Evolutionary conservation across 2,329 filamentous ascomycete genomes (phyloP).

Genomic region (Dactylellina parvicollis): DNA sequence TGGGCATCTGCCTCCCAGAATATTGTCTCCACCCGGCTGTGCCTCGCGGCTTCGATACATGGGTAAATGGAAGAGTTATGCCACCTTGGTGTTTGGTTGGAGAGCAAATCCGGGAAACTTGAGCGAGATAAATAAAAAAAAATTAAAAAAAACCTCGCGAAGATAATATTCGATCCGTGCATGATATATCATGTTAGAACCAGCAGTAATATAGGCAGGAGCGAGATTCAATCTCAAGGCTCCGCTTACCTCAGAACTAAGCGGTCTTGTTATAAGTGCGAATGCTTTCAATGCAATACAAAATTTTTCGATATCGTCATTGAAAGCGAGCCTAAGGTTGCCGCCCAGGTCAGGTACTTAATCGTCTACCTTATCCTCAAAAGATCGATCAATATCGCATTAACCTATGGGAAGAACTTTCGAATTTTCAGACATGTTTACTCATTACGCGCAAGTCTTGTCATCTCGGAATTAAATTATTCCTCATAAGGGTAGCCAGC

Average conservation of each 20-base stretch:
- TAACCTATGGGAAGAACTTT: neutral
- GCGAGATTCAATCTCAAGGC: neutral
- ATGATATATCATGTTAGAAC: slow-evolving; percentile 4
- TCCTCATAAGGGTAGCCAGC: neutral
- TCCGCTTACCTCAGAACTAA: slow-evolving; percentile 35
- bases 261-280: neutral
- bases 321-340: neutral
- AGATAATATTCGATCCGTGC: neutral
- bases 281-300: neutral
- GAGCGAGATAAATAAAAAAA: slow-evolving; percentile 11
- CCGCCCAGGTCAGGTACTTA: neutral
- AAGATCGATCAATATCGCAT: neutral
- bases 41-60: slow-evolving; percentile 23
- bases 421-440: neutral
- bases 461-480: too few species aligned
- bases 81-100: slow-evolving; percentile 7
- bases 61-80: slow-evolving; percentile 13
- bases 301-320: slow-evolving; percentile 3
- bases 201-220: slow-evolving; percentile 8
- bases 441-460: neutral
- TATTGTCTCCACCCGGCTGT: slow-evolving; percentile 15
- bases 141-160: neutral
- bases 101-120: slow-evolving; percentile 7
- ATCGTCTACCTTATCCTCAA: neutral
- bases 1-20: slow-evolving; percentile 25